Evolutionary conservation across 164 flowering plant species (phyloP).

Genomic region (Warburgia ugandensis): DNA sequence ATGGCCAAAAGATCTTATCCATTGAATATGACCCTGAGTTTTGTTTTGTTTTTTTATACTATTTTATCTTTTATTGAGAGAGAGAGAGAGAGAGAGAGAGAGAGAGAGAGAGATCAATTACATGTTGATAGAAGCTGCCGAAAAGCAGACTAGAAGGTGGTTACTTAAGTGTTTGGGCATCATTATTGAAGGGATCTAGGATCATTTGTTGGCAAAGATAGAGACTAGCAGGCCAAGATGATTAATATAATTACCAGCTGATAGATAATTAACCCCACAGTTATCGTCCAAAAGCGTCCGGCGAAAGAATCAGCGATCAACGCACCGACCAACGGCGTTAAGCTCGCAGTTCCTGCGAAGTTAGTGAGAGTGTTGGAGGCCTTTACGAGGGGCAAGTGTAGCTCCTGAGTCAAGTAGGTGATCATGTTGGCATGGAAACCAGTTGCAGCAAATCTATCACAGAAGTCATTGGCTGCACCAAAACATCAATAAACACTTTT

Average conservation of each 20-base stretch:
- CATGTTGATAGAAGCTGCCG: too few relatives aligned
- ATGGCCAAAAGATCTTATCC: too few relatives aligned
- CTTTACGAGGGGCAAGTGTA: constrained; percentile 54
- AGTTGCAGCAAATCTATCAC: constrained; percentile 47
- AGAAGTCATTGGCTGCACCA: constrained; percentile 48
- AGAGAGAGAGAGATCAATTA: too few relatives aligned
- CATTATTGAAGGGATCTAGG: too few relatives aligned
- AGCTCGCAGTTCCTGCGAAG: constrained; percentile 48
- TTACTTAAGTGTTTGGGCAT: too few relatives aligned
- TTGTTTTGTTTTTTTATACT: too few relatives aligned
- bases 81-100: not conserved
- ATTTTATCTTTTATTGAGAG: not conserved
- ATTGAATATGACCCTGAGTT: too few relatives aligned
- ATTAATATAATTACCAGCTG: constrained; percentile 36
- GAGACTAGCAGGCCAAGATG: too few relatives aligned
- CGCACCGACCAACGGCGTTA: constrained; percentile 58
- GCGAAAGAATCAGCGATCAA: constrained; percentile 55
- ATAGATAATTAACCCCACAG: constrained; percentile 39
- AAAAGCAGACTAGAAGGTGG: too few relatives aligned
- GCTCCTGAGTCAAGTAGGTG: constrained; percentile 48
- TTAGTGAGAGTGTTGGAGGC: constrained; percentile 63
- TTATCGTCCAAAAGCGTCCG: constrained; percentile 59
- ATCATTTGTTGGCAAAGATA: too few relatives aligned
- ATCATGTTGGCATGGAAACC: constrained; percentile 70
- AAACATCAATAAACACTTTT: not conserved